Base-by-base conservation (phyloP, 2,329 filamentous ascomycete species). In the Rachicladosporium sp. region DNA sequence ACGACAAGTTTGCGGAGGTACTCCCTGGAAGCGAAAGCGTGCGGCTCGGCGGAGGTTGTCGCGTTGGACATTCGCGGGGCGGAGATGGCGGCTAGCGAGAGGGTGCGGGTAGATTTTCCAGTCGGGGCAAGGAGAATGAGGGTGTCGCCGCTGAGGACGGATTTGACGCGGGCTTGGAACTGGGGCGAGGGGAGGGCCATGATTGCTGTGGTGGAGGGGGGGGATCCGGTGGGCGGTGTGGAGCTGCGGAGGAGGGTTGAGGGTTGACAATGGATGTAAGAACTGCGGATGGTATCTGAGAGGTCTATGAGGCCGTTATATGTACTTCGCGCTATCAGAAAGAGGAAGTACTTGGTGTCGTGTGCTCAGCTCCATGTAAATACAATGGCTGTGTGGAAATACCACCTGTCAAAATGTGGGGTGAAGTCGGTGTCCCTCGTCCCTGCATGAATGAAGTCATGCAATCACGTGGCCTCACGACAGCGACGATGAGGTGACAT, bases 1-100 rank as follows among this genome's bases (percentile, higher is more conserved):
- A 96, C 82, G 31, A 81, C 73, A 37, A 88, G 70, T 50, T 81
- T 79, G 55, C 91, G 82, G 45, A 98, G 74, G 60, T 83, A 91
- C 64, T 98, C 91, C 57, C 91, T 85, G 44, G 91, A 94, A 64
- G 91, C 82, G 64, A 95, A 98, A 43, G 85, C 87, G 57, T 82
- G 93, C 30, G 82, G 79, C 73, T 76, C 53, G 31, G 63, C 50
- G 5, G 23, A 27, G 7, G 23, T 27, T 6, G 23, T 7, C 5
- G 23, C 23, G 37, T 50, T 45, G 41, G 54, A 53, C 35, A 59
- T 46, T 38, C 88, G 80, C 3, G 91, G 91, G 36, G 88, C 87
- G 43, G 80, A 82, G 50, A 96, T 87, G 65, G 87, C 96, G 53
- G 91, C 91, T 48, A 98, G 71, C 56, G 87, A 93, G 53, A 98